phyloP scores from a whole-genome alignment of 306 rosid genomes.

The Lathyrus tuberosus region DNA sequence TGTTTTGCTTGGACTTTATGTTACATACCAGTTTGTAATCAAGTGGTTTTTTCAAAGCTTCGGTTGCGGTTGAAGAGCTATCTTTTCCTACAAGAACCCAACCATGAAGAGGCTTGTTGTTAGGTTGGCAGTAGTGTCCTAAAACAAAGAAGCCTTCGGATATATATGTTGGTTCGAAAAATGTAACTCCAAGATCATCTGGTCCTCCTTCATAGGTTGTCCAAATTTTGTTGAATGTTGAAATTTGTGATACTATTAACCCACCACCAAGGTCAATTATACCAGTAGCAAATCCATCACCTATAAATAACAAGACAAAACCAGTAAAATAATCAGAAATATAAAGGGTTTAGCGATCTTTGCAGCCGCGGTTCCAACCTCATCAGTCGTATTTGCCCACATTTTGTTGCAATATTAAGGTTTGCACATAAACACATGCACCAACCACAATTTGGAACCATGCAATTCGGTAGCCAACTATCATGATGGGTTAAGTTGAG shows the following conservation, averaged over 20 bases:
- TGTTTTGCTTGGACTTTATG: slow-evolving; percentile 47
- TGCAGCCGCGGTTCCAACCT: too few species aligned
- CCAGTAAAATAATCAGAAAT: background rate
- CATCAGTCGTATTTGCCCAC: too few species aligned
- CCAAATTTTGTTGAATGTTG: slow-evolving; percentile 64
- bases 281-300: slow-evolving; percentile 66
- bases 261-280: slow-evolving; percentile 74
- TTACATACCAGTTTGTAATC: slow-evolving; percentile 67
- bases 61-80: slow-evolving; percentile 25
- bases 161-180: slow-evolving; percentile 66
- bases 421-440: too few species aligned
- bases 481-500: too few species aligned
- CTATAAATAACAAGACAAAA: slow-evolving; percentile 22
- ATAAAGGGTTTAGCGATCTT: too few species aligned
- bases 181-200: slow-evolving; percentile 61
- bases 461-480: too few species aligned
- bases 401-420: too few species aligned
- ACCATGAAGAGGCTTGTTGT: slow-evolving; percentile 65
- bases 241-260: slow-evolving; percentile 53
- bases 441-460: too few species aligned
- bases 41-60: slow-evolving; percentile 50
- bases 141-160: slow-evolving; percentile 65
- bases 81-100: slow-evolving; percentile 67
- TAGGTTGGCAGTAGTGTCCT: slow-evolving; percentile 66
- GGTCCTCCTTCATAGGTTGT: slow-evolving; percentile 70